Base-by-base conservation (phyloP, 2,329 filamentous ascomycete genomes). In the Seiridium cupressi region DNA sequence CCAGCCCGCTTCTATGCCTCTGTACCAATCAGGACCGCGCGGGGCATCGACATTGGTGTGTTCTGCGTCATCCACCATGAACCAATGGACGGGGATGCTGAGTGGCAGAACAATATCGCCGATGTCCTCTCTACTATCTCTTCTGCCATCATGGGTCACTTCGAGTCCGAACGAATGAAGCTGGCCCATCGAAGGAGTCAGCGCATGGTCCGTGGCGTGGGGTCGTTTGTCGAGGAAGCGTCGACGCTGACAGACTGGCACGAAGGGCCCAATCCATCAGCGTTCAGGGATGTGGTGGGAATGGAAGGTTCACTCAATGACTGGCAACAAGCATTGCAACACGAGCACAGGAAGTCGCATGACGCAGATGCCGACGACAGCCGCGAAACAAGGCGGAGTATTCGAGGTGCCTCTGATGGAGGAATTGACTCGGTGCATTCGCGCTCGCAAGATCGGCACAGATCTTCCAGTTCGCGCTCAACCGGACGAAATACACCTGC, bases 141-240 rank as follows among this genome's bases (percentile, higher is more conserved):
- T 5, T 32, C 32, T 8, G 62, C 61, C 4, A 55, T 65, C 31
- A 62, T 61, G 18, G 53, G 53, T 3, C 57, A 68, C 51, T 61
- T 68, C 5, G 56, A 63, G 40, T 54, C 60, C 5, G 59, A 59
- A 46, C 42, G 55, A 44, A 55, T 60, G 9, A 51, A 55, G 6
- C 34, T 53, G 7, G 49, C 13, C 6, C 48, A 59, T 44, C 54
- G 59, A 36, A 62, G 65, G n/a, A 63, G 56, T 42, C 62, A 66
- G 36, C 63, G 64, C 9, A 68, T 67, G 65, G 62, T 64, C 3
- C 60, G 63, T 3, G 65, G 64, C 26, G 46, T 68, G 2, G 63
- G 65, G 3, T 63, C 60, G 48, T 68, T 68, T 48, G 60, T 66
- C 10, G 66, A 68, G 44, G 64, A 26, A 26, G 18, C 18, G 18